These are phyloP conservation scores for Coelastrella sp. DNA, from an alignment of 139 green algal genomes.

Conservation along the genomic window DNA sequence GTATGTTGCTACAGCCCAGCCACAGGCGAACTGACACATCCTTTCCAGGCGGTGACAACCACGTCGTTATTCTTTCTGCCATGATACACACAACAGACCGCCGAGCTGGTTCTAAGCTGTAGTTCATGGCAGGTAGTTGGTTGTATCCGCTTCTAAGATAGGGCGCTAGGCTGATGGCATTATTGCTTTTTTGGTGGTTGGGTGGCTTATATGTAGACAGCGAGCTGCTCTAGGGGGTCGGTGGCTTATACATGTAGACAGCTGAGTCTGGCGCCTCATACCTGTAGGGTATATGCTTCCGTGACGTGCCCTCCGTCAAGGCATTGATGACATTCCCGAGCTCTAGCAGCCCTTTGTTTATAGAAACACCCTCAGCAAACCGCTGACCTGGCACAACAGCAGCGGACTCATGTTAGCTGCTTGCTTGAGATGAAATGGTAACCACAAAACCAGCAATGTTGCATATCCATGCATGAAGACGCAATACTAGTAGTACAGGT, in stretches of 20 bases:
- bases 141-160: too few relatives aligned
- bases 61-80: too few relatives aligned
- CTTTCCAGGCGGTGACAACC: too few relatives aligned
- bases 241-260: neutral
- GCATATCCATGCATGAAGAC: too few relatives aligned
- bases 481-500: too few relatives aligned
- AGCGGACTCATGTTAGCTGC: neutral
- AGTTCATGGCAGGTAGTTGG: too few relatives aligned
- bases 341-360: slow-evolving; percentile 73
- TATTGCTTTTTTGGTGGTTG: neutral
- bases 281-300: slow-evolving; percentile 37
- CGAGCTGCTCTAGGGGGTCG: neutral
- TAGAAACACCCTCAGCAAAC: slow-evolving; percentile 65
- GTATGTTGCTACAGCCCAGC: too few relatives aligned
- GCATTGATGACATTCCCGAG: slow-evolving; percentile 88
- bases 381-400: slow-evolving; percentile 43
- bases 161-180: neutral
- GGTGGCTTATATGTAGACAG: neutral
- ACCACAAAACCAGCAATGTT: too few relatives aligned
- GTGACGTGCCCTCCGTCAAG: slow-evolving; percentile 57
- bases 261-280: neutral
- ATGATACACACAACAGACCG: too few relatives aligned
- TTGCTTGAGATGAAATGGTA: too few relatives aligned
- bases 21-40: too few relatives aligned
- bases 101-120: too few relatives aligned